Evolutionary conservation across 495 filamentous ascomycete genomes (phyloP).

Genomic region (Lepraria neglecta): DNA sequence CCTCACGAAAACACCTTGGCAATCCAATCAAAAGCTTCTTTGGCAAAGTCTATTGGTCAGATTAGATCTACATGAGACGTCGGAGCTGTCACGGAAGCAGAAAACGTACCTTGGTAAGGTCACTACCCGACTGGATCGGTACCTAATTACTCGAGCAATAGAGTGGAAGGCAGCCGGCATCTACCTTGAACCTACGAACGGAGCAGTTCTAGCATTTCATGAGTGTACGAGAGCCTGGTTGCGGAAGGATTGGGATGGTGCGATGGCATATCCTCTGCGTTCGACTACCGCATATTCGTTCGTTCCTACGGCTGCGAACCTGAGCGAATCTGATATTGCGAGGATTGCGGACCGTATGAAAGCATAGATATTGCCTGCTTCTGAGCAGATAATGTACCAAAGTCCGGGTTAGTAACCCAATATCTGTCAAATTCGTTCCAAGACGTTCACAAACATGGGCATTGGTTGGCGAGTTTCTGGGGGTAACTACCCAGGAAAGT

Average conservation of each 20-base stretch:
- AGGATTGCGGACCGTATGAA: background rate
- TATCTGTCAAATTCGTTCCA: no score
- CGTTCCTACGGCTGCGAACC: background rate
- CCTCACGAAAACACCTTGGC: background rate
- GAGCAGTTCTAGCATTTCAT: background rate
- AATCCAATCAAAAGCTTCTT: background rate
- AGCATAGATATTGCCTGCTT: background rate
- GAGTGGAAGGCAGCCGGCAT: constrained; percentile 3
- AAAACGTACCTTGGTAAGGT: background rate
- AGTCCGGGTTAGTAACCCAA: background rate
- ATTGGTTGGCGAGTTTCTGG: no score
- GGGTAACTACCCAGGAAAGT: no score
- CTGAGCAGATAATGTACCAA: background rate
- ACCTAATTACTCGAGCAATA: background rate
- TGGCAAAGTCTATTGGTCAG: constrained; percentile 4
- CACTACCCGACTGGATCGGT: background rate
- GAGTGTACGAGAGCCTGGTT: background rate
- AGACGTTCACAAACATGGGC: no score
- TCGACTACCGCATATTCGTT: background rate
- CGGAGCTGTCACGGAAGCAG: background rate
- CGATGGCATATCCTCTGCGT: background rate
- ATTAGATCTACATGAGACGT: background rate
- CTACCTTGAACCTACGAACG: background rate
- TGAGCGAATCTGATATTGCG: background rate
- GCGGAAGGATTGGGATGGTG: constrained; percentile 2